Conservation (phyloP, 345 rosid species). For the Syzygium grande region DNA sequence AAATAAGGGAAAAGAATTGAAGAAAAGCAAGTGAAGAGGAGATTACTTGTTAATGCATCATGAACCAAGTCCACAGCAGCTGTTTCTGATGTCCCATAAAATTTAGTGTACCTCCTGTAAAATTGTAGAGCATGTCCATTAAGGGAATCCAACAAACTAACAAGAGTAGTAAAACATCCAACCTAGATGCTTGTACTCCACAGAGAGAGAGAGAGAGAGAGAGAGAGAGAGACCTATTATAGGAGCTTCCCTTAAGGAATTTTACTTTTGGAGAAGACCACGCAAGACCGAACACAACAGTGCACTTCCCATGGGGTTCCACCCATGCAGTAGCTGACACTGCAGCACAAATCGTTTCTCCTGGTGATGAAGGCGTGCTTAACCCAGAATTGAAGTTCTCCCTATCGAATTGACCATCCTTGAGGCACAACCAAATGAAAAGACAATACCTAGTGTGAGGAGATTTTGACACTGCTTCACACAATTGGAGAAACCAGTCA, state of each 20-base stretch:
- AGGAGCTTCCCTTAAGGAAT: conserved; percentile 87
- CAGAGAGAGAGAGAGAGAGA: not conserved
- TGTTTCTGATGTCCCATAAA: conserved; percentile 83
- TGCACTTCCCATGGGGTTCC: conserved; percentile 96
- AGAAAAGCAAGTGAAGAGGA: not conserved
- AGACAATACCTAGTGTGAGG: not conserved
- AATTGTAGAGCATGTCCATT: not conserved
- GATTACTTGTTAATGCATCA: conserved; percentile 77
- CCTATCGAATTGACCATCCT: conserved; percentile 66
- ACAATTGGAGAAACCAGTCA: not conserved
- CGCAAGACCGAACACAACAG: conserved; percentile 84
- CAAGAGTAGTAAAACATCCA: not conserved
- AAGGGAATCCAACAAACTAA: not conserved
- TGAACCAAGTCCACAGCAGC: conserved; percentile 84
- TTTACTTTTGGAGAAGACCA: conserved; percentile 97
- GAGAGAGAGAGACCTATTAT: conserved; percentile 47
- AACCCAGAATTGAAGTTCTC: conserved; percentile 59
- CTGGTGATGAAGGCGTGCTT: conserved; percentile 65
- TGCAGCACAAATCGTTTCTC: conserved; percentile 91
- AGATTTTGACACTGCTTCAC: not conserved
- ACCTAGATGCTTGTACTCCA: not conserved
- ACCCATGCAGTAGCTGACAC: conserved; percentile 99
- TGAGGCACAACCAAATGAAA: not conserved
- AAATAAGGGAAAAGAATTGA: conserved; percentile 5
- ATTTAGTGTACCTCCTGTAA: conserved; percentile 88